A percentile compares a stretch with the other conserved stretches of the same genome.
phyloP scores from a whole-genome alignment of 768 basidiomycete species.

The Amylocystis lapponica region DNA sequence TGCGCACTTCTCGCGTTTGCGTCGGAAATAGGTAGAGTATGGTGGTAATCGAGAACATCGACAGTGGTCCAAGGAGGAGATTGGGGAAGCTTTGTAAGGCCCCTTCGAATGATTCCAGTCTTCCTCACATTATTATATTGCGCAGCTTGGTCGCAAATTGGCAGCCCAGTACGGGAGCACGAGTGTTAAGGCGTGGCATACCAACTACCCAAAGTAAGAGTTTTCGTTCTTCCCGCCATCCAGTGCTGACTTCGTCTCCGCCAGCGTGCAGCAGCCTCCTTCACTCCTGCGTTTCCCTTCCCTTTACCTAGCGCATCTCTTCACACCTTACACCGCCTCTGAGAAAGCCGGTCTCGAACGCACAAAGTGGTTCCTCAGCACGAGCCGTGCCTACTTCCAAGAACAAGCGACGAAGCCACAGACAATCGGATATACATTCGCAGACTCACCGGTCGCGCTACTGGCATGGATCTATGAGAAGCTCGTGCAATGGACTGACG shows the following conservation, averaged over 20 bases:
- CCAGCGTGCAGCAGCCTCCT: slow-evolving; percentile 12
- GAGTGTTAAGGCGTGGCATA: slow-evolving; percentile 29
- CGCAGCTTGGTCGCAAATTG: slow-evolving; percentile 23
- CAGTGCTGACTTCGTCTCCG: not conserved
- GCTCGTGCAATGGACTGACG: slow-evolving; percentile 29
- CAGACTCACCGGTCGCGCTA: slow-evolving; percentile 48
- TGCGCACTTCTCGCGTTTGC: not conserved
- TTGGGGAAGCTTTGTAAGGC: slow-evolving; percentile 35
- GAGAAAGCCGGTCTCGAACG: slow-evolving; percentile 32
- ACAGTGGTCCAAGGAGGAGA: slow-evolving; percentile 44
- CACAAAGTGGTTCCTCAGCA: slow-evolving; percentile 22
- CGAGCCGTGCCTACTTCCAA: slow-evolving; percentile 33
- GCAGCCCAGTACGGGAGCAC: slow-evolving; percentile 21
- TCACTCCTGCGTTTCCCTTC: slow-evolving; percentile 19
- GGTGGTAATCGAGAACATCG: no score
- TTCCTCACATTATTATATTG: not conserved
- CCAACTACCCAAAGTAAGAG: slow-evolving; percentile 26
- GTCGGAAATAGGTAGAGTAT: not conserved
- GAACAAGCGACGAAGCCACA: slow-evolving; percentile 30
- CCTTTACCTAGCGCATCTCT: slow-evolving; percentile 22
- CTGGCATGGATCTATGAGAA: slow-evolving; percentile 30
- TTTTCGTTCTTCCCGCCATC: not conserved
- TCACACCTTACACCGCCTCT: slow-evolving; percentile 26
- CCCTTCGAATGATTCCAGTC: not conserved
- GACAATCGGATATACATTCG: slow-evolving; percentile 40